Conservation (phyloP, 768 basidiomycete species). For the Amanita rimosa region DNA sequence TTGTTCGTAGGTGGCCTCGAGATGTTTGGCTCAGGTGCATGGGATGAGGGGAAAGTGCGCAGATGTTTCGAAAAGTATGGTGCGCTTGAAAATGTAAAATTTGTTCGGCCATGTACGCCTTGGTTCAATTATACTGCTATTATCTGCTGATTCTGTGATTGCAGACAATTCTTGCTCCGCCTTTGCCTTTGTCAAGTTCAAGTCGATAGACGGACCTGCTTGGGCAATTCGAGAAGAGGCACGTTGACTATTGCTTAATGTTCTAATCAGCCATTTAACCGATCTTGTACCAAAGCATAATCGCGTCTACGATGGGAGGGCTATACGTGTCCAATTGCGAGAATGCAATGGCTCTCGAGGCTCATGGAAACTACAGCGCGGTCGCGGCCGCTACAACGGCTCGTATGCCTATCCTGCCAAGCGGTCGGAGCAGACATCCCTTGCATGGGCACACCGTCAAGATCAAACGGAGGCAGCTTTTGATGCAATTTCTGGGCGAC, state of each 20-base stretch:
- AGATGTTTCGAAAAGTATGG: slow-evolving; percentile 54
- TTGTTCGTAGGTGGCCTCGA: slow-evolving; percentile 74
- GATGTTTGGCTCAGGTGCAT: slow-evolving; percentile 47
- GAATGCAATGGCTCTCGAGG: slow-evolving; percentile 52
- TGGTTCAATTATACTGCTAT: neutral
- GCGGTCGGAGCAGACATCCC: neutral
- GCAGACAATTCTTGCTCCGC: slow-evolving; percentile 54
- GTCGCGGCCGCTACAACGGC: slow-evolving; percentile 27
- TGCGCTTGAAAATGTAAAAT: slow-evolving; percentile 49
- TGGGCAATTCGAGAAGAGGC: slow-evolving; percentile 61
- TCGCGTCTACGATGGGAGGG: slow-evolving; percentile 53
- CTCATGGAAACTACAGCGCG: slow-evolving; percentile 33
- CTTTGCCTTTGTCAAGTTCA: slow-evolving; percentile 72
- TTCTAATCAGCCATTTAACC: neutral
- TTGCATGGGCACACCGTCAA: neutral
- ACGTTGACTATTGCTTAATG: slow-evolving; percentile 1
- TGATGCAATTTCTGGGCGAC: neutral
- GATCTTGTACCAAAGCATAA: slow-evolving; percentile 41
- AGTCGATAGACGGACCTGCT: slow-evolving; percentile 50
- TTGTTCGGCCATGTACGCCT: slow-evolving; percentile 52
- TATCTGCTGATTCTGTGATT: neutral
- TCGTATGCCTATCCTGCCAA: neutral
- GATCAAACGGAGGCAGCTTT: neutral
- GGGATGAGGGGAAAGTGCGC: slow-evolving; percentile 57
- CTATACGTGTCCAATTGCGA: slow-evolving; percentile 66